These are phyloP conservation scores for peach (Prunus persica) DNA, from an alignment of 306 rosid genomes.

Conservation along the genomic window DNA sequence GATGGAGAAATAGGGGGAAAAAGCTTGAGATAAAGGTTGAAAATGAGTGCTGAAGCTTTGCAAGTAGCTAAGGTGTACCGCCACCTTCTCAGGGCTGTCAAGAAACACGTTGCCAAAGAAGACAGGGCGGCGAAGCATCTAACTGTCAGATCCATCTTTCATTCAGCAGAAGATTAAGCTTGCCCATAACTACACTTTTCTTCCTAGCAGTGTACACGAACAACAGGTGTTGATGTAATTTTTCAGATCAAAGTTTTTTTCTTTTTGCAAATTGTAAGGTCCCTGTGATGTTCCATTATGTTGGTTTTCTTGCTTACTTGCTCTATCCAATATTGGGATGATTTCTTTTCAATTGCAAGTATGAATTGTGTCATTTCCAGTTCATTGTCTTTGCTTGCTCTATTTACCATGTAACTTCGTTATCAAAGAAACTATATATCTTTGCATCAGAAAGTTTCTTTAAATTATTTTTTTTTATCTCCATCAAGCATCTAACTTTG, in stretches of 20 bases:
- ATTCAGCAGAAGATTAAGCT: conserved; percentile 67
- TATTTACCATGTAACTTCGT: background rate
- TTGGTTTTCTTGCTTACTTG: background rate
- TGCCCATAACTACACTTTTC: conserved; percentile 58
- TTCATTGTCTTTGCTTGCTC: background rate
- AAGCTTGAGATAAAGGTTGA: background rate
- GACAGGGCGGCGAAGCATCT: conserved; percentile 56
- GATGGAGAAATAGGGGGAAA: conserved; percentile 9
- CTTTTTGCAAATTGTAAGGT: background rate
- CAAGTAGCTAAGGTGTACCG: conserved; percentile 67
- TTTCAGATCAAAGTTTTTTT: background rate
- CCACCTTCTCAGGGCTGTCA: conserved; percentile 68
- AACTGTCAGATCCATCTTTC: conserved; percentile 40
- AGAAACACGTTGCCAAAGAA: conserved; percentile 65
- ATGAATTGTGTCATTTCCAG: too few species aligned
- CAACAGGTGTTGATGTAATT: background rate
- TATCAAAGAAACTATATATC: background rate
- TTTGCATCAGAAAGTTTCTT: background rate
- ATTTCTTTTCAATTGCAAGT: too few species aligned
- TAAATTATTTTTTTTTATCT: background rate
- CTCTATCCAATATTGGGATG: background rate
- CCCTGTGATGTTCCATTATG: background rate
- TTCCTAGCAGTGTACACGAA: too few species aligned
- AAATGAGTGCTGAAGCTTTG: conserved; percentile 58
- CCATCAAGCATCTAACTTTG: conserved; percentile 7